Base-by-base conservation (phyloP, 306 rosid genomes). In the Morella rubra region DNA sequence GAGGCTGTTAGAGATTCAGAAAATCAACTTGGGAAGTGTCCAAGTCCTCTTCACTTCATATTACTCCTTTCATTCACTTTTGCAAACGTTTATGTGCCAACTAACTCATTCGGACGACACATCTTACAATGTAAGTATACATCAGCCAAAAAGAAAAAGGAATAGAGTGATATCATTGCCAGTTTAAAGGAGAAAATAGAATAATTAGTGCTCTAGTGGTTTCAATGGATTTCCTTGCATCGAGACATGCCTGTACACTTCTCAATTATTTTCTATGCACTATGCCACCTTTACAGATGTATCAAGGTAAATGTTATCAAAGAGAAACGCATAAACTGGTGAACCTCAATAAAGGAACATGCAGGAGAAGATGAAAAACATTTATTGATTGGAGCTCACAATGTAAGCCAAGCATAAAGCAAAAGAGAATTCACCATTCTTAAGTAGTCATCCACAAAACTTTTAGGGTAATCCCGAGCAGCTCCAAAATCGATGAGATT, bases 401-500 rank as follows among this genome's bases (percentile, higher is more conserved):
- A 32, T 32, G 27, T 69, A 51, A 44, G n/a, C 51, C n/a, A 76
- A 62, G 77, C 49, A 32, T n/a, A 55, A 6, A 73, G 73, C 20
- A 80, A 58, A 47, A 60, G 60, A 50, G 73, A 87, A 79, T 75
- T 74, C 79, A 95, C 98, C 98, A 95, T 95, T 87, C 88, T 87
- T 83, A 95, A 73, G 87, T 92, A 89, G 87, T 92, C 87, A 74
- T 95, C 98, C 64, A 95, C 98, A 78, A 92, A 95, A 44, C 54
- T 60, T 82, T 90, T 95, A 3, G 97, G 93, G 81, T 40, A 95
- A 74, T 95, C 97, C 44, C 96, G 91, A 73, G 96, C 91, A 42
- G 98, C 98, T 81, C 98, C 97, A 61, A 95, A 92, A 84, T 95
- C 98, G 47, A 92, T 92, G 74, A 95, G 93, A 80, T 95, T 95